These are phyloP conservation scores for Agrocybe chaxingu DNA, from an alignment of 768 basidiomycete species.

Conservation along the genomic window DNA sequence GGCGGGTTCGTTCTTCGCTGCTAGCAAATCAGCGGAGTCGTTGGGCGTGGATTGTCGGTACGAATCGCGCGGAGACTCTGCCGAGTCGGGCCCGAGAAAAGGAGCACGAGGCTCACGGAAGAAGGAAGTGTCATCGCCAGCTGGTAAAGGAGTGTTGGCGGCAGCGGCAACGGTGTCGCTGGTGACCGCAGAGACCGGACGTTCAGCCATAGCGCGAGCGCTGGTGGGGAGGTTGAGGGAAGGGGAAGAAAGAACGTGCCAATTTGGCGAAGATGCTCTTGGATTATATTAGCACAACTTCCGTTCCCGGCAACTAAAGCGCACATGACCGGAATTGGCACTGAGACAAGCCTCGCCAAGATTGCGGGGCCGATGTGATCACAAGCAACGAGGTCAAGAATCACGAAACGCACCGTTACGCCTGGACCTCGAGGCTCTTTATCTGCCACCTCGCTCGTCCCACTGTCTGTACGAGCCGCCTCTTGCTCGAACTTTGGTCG, in stretches of 20 bases:
- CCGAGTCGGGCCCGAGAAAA: conserved; percentile 7
- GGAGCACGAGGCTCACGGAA: conserved; percentile 15
- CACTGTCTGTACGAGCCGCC: too few relatives aligned
- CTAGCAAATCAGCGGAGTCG: conserved; percentile 15
- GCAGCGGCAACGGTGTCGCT: conserved; percentile 14
- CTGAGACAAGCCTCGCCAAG: too few relatives aligned
- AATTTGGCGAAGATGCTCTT: not conserved
- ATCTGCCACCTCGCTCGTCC: too few relatives aligned
- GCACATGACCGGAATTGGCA: too few relatives aligned
- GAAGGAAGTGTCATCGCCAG: conserved; percentile 9
- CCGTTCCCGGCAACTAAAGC: too few relatives aligned
- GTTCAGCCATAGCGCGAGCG: conserved; percentile 9
- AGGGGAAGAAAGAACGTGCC: conserved; percentile 1
- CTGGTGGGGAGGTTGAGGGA: not conserved
- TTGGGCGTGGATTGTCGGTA: conserved; percentile 13
- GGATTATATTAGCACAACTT: too few relatives aligned
- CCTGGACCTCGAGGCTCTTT: too few relatives aligned
- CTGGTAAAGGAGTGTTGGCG: conserved; percentile 19
- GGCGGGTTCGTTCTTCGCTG: conserved; percentile 8
- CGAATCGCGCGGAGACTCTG: conserved; percentile 18
- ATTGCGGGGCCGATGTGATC: too few relatives aligned
- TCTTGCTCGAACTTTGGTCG: too few relatives aligned
- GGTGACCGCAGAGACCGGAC: conserved; percentile 12
- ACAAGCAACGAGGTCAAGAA: too few relatives aligned
- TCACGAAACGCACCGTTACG: too few relatives aligned